phyloP scores from a whole-genome alignment of 2,329 filamentous ascomycete species.

The Penicillium sp. region DNA sequence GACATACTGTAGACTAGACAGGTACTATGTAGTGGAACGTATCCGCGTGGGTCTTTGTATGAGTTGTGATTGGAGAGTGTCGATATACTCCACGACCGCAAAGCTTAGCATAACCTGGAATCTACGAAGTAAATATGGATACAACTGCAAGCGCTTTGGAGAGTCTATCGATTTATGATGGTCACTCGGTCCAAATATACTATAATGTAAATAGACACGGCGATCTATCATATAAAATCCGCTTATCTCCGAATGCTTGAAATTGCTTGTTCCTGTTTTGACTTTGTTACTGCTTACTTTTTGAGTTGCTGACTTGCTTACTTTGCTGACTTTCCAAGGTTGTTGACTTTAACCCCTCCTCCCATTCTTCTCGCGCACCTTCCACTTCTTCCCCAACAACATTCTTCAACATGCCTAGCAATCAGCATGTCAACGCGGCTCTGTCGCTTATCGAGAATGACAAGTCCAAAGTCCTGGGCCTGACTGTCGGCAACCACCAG shows the following conservation, averaged over 20 bases:
- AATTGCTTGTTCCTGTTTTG: neutral
- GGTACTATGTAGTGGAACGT: too few relatives aligned
- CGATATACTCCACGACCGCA: too few relatives aligned
- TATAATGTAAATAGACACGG: neutral
- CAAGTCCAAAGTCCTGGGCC: constrained; percentile 30
- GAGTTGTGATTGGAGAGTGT: too few relatives aligned
- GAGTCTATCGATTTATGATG: too few relatives aligned
- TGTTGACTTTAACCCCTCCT: too few relatives aligned
- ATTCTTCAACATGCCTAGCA: constrained; percentile 12
- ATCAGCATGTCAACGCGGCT: constrained; percentile 12
- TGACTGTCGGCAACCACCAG: constrained; percentile 25
- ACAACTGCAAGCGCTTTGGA: too few relatives aligned
- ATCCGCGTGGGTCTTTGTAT: too few relatives aligned
- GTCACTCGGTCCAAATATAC: too few relatives aligned
- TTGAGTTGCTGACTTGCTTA: neutral
- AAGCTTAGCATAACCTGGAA: too few relatives aligned
- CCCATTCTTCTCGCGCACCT: neutral
- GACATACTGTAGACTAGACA: too few relatives aligned
- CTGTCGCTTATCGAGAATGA: constrained; percentile 29
- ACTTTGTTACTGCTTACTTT: neutral
- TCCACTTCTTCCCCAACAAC: neutral
- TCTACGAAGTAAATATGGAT: too few relatives aligned
- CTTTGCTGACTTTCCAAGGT: too few relatives aligned
- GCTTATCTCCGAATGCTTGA: constrained; percentile 5
- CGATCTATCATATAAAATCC: neutral